A percentile compares a stretch with the other conserved stretches of the same genome.
These are phyloP conservation scores for Candida tammaniensis DNA, from an alignment of 805 yeast species.

Conservation along the genomic window DNA sequence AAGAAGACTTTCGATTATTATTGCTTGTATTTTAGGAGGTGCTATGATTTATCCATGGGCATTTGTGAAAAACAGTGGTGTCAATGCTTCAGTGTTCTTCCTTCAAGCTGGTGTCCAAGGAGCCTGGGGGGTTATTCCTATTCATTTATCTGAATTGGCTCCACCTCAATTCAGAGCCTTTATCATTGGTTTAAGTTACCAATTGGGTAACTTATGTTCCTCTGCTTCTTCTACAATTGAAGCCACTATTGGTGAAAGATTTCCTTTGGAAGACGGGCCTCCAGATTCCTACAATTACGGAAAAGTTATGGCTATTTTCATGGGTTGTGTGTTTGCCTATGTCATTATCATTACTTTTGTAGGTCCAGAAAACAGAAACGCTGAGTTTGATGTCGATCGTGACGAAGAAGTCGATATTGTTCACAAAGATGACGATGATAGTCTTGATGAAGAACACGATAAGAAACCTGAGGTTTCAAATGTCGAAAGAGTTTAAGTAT, in stretches of 20 bases:
- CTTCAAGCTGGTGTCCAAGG: conserved; percentile 66
- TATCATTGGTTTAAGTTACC: conserved; percentile 62
- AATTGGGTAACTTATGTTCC: conserved; percentile 65
- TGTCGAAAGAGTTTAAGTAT: no score
- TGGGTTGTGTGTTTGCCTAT: conserved; percentile 60
- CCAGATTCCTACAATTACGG: conserved; percentile 45
- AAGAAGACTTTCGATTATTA: conserved; percentile 32
- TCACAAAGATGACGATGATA: conserved; percentile 7
- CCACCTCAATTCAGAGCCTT: conserved; percentile 64
- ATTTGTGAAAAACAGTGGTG: conserved; percentile 31
- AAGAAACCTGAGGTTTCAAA: no score
- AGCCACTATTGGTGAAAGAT: conserved; percentile 56
- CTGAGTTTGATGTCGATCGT: conserved; percentile 20
- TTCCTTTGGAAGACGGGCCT: conserved; percentile 29
- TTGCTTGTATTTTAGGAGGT: conserved; percentile 33
- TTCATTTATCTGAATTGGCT: conserved; percentile 59
- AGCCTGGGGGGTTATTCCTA: conserved; percentile 67
- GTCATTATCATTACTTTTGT: conserved; percentile 47
- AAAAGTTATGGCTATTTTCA: conserved; percentile 63
- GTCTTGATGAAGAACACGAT: background rate
- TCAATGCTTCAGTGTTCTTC: conserved; percentile 60
- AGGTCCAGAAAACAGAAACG: conserved; percentile 56
- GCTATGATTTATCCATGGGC: conserved; percentile 43
- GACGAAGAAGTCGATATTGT: conserved; percentile 11
- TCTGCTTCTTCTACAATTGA: conserved; percentile 71